Conservation (phyloP, 179 eudicot species). For the Corrigiola litoralis region DNA sequence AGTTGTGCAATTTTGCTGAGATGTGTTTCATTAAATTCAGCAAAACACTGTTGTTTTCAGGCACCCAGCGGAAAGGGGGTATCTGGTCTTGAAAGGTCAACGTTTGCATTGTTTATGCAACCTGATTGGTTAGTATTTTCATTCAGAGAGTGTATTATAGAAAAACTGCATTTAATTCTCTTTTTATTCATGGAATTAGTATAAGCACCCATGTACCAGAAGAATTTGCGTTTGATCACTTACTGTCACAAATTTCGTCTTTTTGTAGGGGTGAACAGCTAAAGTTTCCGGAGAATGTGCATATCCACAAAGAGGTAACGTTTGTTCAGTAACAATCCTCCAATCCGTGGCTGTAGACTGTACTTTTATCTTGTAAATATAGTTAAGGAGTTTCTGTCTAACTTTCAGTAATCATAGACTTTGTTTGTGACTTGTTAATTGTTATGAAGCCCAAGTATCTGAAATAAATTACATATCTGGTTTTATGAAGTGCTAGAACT, state of each 20-base stretch:
- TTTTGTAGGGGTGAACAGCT: constrained; percentile 74
- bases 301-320: constrained; percentile 74
- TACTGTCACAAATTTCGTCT: neutral
- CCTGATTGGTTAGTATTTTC: constrained; percentile 73
- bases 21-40: neutral
- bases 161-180: no score
- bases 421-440: no score
- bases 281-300: constrained; percentile 66
- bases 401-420: neutral
- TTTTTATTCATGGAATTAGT: neutral
- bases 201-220: no score
- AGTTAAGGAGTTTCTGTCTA: neutral
- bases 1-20: neutral
- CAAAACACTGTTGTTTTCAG: constrained; percentile 28
- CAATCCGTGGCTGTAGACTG: neutral
- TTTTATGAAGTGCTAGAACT: no score
- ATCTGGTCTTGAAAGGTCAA: constrained; percentile 76
- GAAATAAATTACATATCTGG: no score
- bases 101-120: constrained; percentile 97
- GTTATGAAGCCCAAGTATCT: no score
- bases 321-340: neutral
- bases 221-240: neutral
- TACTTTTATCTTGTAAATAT: neutral
- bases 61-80: constrained; percentile 73
- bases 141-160: neutral